Base-by-base conservation (phyloP, 768 basidiomycete genomes). In the Lactifluus echinatus region DNA sequence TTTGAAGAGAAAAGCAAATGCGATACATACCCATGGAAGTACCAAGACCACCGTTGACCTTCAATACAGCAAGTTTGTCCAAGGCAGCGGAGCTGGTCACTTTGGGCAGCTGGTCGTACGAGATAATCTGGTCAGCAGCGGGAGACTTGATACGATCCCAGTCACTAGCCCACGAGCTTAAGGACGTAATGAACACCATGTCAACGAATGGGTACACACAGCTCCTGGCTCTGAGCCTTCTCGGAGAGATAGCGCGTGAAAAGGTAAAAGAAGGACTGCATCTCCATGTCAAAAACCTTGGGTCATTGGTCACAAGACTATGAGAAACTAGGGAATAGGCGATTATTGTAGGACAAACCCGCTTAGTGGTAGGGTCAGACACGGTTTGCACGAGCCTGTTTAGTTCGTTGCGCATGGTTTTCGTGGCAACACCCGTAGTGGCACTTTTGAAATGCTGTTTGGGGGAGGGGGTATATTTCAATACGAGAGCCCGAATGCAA, bases 241-340 rank as follows among this genome's bases (percentile, higher is more conserved):
- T 95, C 91, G n/a, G 82, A 75, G 60, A 94, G 83, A 74, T 89
- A 93, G 64, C 92, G 87, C 68, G 89, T 92, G 78, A 93, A 92
- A 65, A 94, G 87, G 64, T 83, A 82, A 81, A 91, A 91, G 77
- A 94, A 94, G 57, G 84, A 83, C 71, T 91, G 85, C 92, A 94
- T 93, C 74, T 97, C 91, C 44, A 83, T 83, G 71, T 89, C 85
- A 73, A 95, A 94, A 19, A 82, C 81, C 88, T 89, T 62, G n/a
- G n/a, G n/a, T n/a, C n/a, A n/a, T n/a, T n/a, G 24, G 50, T 51
- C 14, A 56, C 14, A 29, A 59, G 47, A 63, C 50, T 8, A 23
- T 67, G 63, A 59, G 58, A 26, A 33, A 10, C 23, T 14, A 31
- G 26, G 4, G 26, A 39, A 24, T 14, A 4, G 23, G 12, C n/a